Evolutionary conservation across 768 basidiomycete genomes (phyloP).

Genomic region (Mrakia blollopis): DNA sequence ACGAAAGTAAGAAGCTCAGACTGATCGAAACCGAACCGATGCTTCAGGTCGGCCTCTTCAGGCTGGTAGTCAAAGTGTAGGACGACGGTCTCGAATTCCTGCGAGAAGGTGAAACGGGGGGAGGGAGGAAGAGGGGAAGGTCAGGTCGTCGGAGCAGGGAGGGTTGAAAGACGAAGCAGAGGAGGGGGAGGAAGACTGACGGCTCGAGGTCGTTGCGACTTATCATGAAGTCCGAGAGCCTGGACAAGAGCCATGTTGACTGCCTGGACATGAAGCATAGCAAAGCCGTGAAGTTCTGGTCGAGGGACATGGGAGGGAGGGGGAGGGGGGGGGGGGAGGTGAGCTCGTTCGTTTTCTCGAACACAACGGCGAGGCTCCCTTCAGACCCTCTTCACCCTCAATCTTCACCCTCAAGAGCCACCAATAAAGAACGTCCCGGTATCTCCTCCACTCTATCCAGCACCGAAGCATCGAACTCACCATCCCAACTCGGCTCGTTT

Average conservation of each 20-base stretch:
- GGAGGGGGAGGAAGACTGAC: not conserved
- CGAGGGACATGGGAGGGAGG: not conserved
- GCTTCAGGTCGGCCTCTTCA: not conserved
- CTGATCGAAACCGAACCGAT: conserved; percentile 10
- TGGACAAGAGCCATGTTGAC: conserved; percentile 7
- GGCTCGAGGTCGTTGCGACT: conserved; percentile 3
- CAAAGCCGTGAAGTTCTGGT: not conserved
- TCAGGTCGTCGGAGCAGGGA: not conserved
- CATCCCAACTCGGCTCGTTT: conserved; percentile 1
- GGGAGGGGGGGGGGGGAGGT: not conserved
- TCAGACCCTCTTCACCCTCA: not conserved
- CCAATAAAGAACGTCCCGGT: no score
- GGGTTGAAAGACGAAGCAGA: not conserved
- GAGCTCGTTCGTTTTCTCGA: no score
- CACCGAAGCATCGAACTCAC: not conserved
- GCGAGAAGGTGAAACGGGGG: not conserved
- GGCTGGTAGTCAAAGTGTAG: conserved; percentile 8
- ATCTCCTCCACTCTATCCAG: no score
- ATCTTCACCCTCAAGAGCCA: no score
- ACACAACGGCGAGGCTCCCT: not conserved
- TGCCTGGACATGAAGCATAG: not conserved
- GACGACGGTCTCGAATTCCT: conserved; percentile 8
- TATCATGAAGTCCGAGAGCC: conserved; percentile 5
- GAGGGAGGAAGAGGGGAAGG: not conserved
- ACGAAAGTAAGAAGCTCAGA: not conserved